A percentile compares a stretch with the other conserved stretches of the same genome.
These are phyloP conservation scores for Xylariaceae sp. DNA, from an alignment of 2,329 filamentous ascomycete species.

Conservation along the genomic window DNA sequence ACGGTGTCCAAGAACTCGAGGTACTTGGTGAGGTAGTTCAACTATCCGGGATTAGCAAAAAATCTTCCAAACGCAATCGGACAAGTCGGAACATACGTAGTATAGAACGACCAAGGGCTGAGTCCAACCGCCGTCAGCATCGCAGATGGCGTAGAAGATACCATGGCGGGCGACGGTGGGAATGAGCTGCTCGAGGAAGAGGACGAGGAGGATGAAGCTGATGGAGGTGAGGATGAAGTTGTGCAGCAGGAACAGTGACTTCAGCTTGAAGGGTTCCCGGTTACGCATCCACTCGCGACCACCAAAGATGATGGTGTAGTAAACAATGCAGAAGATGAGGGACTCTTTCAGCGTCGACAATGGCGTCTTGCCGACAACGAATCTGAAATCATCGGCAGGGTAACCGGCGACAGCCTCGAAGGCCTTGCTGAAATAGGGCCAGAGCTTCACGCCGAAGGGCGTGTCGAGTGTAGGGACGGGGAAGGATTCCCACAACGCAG, in stretches of 20 bases:
- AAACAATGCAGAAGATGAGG: constrained; percentile 72
- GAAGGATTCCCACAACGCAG: constrained; percentile 49
- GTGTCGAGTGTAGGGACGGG: constrained; percentile 79
- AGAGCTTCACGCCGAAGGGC: constrained; percentile 85
- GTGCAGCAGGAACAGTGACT: constrained; percentile 87
- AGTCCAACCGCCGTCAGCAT: constrained; percentile 81
- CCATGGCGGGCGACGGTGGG: constrained; percentile 75
- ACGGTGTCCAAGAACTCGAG: constrained; percentile 91
- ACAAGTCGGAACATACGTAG: constrained; percentile 62
- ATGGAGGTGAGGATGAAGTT: constrained; percentile 90
- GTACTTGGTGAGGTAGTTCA: constrained; percentile 98
- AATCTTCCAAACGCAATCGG: background rate
- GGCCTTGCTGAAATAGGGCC: constrained; percentile 89
- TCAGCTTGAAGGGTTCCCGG: constrained; percentile 78
- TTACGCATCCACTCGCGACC: constrained; percentile 90
- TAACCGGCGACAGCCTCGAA: constrained; percentile 75
- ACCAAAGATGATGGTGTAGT: constrained; percentile 92
- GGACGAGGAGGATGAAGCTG: constrained; percentile 70
- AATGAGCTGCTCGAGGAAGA: constrained; percentile 88
- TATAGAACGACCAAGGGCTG: constrained; percentile 89
- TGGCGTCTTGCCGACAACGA: constrained; percentile 73
- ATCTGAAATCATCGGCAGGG: constrained; percentile 78
- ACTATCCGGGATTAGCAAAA: constrained; percentile 50
- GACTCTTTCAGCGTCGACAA: constrained; percentile 88
- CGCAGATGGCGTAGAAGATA: constrained; percentile 85